A percentile compares a stretch with the other conserved stretches of the same genome.
These are phyloP conservation scores for Hanseniaspora meyeri DNA, from an alignment of 805 yeast species.

Conservation along the genomic window DNA sequence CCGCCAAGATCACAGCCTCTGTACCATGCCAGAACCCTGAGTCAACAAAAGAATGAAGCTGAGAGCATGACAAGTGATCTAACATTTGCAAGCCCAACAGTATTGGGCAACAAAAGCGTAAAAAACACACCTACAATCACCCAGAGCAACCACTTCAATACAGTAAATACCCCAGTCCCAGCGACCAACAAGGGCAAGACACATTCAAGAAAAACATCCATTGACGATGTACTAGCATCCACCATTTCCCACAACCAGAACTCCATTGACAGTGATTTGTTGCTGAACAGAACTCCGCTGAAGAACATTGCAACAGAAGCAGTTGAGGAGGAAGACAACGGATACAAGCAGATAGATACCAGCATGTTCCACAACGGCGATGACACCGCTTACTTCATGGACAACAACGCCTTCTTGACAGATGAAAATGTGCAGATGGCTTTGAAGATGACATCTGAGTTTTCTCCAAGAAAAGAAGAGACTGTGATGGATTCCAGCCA, in stretches of 20 bases:
- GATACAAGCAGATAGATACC: background rate
- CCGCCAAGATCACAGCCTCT: constrained; percentile 2
- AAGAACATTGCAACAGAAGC: constrained; percentile 16
- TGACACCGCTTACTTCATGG: background rate
- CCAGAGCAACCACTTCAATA: background rate
- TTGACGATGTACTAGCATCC: constrained; percentile 21
- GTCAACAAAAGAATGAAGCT: constrained; percentile 7
- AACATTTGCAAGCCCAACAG: background rate
- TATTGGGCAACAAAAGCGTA: constrained; percentile 1
- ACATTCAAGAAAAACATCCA: constrained; percentile 17
- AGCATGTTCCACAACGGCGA: background rate
- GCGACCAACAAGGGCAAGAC: background rate
- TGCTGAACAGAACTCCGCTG: constrained; percentile 22
- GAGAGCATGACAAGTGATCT: background rate
- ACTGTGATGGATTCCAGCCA: background rate
- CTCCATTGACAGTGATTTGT: constrained; percentile 4
- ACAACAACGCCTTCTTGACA: background rate
- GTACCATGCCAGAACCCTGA: constrained; percentile 5
- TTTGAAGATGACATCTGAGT: constrained; percentile 6
- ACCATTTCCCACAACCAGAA: constrained; percentile 16
- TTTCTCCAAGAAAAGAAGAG: constrained; percentile 4
- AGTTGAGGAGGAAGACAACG: constrained; percentile 5
- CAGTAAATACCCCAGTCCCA: background rate
- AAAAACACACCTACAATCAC: constrained; percentile 2
- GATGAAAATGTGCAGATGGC: constrained; percentile 9